Evolutionary conservation across 2,329 filamentous ascomycete genomes (phyloP).

Genomic region (Tolypocladium endophyticum): DNA sequence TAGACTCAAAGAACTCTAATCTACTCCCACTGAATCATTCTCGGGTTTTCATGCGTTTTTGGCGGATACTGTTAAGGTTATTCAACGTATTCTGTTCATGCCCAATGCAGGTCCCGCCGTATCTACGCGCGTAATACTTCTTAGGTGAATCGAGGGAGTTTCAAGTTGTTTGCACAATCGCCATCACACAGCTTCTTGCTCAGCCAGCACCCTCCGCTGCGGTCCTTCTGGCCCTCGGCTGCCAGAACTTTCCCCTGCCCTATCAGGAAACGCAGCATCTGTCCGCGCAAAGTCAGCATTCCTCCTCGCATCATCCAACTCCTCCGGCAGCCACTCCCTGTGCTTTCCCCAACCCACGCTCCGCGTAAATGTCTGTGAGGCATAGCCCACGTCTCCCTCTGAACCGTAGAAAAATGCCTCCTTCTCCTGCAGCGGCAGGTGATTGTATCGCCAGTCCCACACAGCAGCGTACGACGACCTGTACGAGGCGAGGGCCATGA

Average conservation of each 20-base stretch:
- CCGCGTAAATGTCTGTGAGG: constrained; percentile 11
- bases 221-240: not conserved
- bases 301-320: not conserved
- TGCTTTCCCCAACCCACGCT: constrained; percentile 16
- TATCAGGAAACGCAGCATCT: not conserved
- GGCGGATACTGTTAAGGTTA: too few relatives aligned
- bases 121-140: not conserved
- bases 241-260: not conserved
- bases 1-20: too few relatives aligned
- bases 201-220: not conserved
- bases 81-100: not conserved
- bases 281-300: not conserved
- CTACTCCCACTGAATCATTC: too few relatives aligned
- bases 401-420: constrained; percentile 5
- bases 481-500: constrained; percentile 53
- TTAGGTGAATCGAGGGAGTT: not conserved
- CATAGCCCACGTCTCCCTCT: constrained; percentile 8
- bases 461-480: constrained; percentile 56
- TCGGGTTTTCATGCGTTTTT: too few relatives aligned
- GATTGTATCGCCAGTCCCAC: constrained; percentile 59
- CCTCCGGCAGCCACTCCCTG: constrained; percentile 5
- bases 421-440: constrained; percentile 47
- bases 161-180: not conserved
- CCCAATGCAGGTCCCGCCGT: not conserved
- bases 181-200: not conserved